Conservation (phyloP, 768 basidiomycete genomes). For the Phaeotremella skinneri region DNA sequence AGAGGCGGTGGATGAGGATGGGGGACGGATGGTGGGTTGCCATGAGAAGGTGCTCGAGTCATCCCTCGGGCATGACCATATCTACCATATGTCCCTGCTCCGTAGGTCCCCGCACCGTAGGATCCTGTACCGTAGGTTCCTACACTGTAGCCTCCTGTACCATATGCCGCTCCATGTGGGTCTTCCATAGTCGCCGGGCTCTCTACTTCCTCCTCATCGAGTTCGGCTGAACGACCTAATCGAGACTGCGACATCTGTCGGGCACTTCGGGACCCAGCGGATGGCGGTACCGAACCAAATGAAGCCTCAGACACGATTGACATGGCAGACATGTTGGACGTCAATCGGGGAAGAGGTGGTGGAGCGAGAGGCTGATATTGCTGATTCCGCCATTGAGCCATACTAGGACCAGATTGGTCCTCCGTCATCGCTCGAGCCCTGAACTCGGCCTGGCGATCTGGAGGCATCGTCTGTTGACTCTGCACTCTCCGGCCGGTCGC, state of each 20-base stretch:
- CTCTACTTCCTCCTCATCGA: conserved; percentile 27
- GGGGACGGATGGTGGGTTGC: conserved; percentile 18
- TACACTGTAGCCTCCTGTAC: no score
- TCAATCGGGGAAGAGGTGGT: conserved; percentile 45
- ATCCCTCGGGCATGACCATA: conserved; percentile 30
- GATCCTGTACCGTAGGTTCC: no score
- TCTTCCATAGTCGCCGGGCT: background rate
- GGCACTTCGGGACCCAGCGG: conserved; percentile 7
- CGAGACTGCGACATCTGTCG: conserved; percentile 17
- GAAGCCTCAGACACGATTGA: conserved; percentile 42
- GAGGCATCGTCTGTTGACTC: conserved; percentile 60
- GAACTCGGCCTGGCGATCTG: conserved; percentile 59
- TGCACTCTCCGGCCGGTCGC: conserved; percentile 61
- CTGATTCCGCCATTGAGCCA: conserved; percentile 64
- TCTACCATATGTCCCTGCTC: conserved; percentile 22
- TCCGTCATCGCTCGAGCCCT: conserved; percentile 69
- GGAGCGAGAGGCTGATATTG: conserved; percentile 52
- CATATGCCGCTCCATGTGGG: no score
- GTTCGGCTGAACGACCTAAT: conserved; percentile 32
- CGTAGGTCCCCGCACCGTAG: no score
- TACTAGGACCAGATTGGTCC: conserved; percentile 62
- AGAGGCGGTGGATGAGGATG: conserved; percentile 43
- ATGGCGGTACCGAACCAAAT: conserved; percentile 23
- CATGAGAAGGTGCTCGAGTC: conserved; percentile 38
- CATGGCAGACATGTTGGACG: conserved; percentile 43